phyloP scores from a whole-genome alignment of 2,329 filamentous ascomycete species.

The Pezicula neosporulosa region DNA sequence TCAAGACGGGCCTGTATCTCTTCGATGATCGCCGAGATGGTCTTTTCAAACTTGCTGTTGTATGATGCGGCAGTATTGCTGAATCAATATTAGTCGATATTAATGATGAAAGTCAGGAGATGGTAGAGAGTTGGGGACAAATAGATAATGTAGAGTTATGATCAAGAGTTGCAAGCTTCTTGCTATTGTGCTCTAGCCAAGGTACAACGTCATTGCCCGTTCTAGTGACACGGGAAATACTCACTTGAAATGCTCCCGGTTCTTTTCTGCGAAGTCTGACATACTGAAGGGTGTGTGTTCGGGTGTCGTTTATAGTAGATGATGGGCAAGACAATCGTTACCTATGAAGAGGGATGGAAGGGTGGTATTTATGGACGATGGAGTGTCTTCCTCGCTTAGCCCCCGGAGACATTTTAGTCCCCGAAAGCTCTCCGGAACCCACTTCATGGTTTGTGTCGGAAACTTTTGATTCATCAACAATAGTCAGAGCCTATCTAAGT shows the following conservation, averaged over 20 bases:
- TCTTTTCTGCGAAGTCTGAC: slow-evolving; percentile 31
- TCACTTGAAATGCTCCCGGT: slow-evolving; percentile 37
- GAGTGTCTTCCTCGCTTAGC: slow-evolving; percentile 13
- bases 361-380: not conserved
- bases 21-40: slow-evolving; percentile 48
- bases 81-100: not conserved
- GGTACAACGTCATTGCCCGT: too few species aligned
- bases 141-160: not conserved
- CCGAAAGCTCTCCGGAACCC: slow-evolving; percentile 8
- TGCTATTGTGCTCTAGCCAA: too few species aligned
- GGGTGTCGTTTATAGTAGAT: not conserved
- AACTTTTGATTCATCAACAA: not conserved
- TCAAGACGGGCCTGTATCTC: slow-evolving; percentile 49
- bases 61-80: slow-evolving; percentile 53
- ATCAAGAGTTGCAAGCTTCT: not conserved
- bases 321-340: not conserved
- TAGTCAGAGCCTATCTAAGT: too few species aligned
- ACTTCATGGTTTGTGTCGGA: not conserved
- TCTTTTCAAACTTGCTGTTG: slow-evolving; percentile 52
- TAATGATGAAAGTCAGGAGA: not conserved
- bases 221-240: slow-evolving; percentile 9
- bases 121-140: too few species aligned
- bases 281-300: slow-evolving; percentile 5
- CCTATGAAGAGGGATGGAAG: not conserved
- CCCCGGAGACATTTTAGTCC: slow-evolving; percentile 13